Conservation (phyloP, 257 asterid genomes). For the Linaria vulgaris region DNA sequence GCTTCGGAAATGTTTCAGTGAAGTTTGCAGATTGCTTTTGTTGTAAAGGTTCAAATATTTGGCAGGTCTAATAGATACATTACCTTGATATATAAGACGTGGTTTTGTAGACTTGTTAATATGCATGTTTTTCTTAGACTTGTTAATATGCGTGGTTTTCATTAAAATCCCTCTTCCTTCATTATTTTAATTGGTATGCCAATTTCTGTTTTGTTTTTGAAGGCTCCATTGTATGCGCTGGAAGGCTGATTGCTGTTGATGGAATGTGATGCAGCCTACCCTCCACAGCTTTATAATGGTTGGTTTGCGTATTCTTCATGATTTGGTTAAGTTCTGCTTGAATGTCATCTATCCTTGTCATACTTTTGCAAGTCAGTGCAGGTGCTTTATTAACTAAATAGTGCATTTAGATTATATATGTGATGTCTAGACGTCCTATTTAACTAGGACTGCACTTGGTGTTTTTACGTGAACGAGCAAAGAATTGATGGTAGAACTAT, state of each 20-base stretch:
- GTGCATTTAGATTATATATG: too few relatives aligned
- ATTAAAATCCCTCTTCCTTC: not conserved
- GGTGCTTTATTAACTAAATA: too few relatives aligned
- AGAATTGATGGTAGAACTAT: not conserved
- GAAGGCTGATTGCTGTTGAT: conserved; percentile 54
- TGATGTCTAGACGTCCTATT: not conserved
- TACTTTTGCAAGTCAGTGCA: too few relatives aligned
- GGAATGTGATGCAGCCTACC: conserved; percentile 22
- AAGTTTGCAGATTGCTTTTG: not conserved
- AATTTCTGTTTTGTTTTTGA: conserved; percentile 30
- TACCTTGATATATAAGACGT: conserved; percentile 2
- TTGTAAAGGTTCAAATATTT: not conserved
- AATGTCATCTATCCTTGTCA: not conserved
- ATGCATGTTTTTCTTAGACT: conserved; percentile 19
- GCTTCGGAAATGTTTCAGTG: not conserved
- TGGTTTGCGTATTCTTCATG: conserved; percentile 3
- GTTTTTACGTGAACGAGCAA: not conserved
- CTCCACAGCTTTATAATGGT: conserved; percentile 30
- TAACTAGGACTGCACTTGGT: not conserved
- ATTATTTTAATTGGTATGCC: conserved; percentile 12
- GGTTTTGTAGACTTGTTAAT: conserved; percentile 10
- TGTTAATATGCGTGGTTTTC: conserved; percentile 4
- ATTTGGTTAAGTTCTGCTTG: not conserved
- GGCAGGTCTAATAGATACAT: conserved; percentile 4
- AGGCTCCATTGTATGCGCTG: conserved; percentile 72